Conservation (phyloP, 768 basidiomycete species). For the Cystobasidiopsis lactophilus region DNA sequence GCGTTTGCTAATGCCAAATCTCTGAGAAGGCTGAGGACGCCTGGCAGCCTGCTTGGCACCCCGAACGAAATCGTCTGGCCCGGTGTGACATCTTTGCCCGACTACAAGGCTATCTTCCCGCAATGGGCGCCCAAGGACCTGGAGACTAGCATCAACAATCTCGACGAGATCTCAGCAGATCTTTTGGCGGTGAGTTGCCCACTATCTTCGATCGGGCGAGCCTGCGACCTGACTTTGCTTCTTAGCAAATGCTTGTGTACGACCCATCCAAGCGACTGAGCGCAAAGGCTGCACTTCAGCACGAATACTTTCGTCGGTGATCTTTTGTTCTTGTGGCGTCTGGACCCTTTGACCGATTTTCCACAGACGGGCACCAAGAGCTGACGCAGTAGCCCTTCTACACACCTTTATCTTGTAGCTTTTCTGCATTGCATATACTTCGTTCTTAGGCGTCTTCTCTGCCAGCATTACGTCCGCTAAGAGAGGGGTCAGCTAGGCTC, state of each 20-base stretch:
- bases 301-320: neutral
- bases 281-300: constrained; percentile 1
- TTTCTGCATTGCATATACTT: no score
- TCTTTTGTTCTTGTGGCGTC: neutral
- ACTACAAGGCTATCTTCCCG: constrained; percentile 92
- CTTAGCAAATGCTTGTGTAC: constrained; percentile 14
- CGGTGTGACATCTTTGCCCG: constrained; percentile 62
- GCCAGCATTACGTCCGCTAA: no score
- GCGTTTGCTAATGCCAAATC: no score
- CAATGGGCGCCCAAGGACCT: constrained; percentile 73
- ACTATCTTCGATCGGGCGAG: neutral
- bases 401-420: no score
- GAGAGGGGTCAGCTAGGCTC: no score
- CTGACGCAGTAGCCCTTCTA: neutral
- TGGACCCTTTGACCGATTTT: neutral
- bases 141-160: constrained; percentile 8
- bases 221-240: neutral
- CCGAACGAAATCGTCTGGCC: constrained; percentile 83
- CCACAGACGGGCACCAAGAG: neutral
- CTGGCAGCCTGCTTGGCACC: constrained; percentile 64
- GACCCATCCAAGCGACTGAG: constrained; percentile 15
- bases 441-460: no score
- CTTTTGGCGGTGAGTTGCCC: constrained; percentile 9
- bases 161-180: constrained; percentile 12
- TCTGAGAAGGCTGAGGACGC: neutral